Evolutionary conservation across 139 green algal genomes (phyloP), one percentile per base, ranked within the genome.

Genomic region (Micromonas commoda): DNA sequence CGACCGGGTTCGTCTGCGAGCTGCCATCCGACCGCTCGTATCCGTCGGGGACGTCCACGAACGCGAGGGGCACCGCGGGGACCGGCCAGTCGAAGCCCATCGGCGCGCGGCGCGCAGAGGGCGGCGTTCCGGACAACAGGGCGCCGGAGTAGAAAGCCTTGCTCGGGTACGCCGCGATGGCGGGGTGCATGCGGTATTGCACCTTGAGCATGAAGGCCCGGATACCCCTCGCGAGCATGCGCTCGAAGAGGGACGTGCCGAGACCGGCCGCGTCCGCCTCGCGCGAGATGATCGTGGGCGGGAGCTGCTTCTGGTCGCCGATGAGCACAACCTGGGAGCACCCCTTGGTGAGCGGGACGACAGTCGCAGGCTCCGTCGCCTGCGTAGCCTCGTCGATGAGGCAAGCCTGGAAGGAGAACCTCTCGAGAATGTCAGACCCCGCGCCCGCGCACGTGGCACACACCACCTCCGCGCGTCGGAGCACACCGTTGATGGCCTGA

Each of bases 131-230:
- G 2, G 66, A 73, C n/a, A 73, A 51, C 16, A 95, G 85, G 9
- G 76, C 60, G 76, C 79, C 82, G 19, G 86, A 60, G 81, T 97
- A 97, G 72, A 97, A 97, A 78, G 88, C 84, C 4, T 71, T 67
- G 9, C 86, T 93, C 9, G 92, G 91, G 77, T 96, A 97, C 74
- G 64, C 34, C 38, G 92, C 83, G 71, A 97, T 96, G n/a, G 82
- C 73, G 3, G 92, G 92, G 81, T 97, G 91, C 93, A 97, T 97
- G 77, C 93, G 88, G 84, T 96, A 97, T 84, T 96, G 92, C 71
- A 92, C 82, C 57, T 71, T 71, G 9, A 79, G 68, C 80, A 79
- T 80, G 57, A 39, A 57, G 38, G 71, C 37, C n/a, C 29, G 24
- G 51, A 77, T 65, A 20, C 71, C 71, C 1, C 37, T 13, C 26